These are phyloP conservation scores for Camelina hispida DNA, from an alignment of 345 rosid species.

Conservation along the genomic window DNA sequence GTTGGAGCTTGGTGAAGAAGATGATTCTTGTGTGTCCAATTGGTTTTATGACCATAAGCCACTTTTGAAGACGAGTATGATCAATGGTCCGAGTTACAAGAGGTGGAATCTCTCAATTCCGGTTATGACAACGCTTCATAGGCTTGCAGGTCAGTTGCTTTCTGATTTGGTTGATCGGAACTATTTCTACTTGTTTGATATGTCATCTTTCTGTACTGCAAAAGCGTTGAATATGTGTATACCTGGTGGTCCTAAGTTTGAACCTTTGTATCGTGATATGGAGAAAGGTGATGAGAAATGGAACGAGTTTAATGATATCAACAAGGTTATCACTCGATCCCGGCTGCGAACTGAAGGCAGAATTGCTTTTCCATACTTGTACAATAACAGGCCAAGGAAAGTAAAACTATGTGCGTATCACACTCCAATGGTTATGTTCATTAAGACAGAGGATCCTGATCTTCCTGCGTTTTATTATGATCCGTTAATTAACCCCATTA, in stretches of 20 bases:
- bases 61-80: conserved; percentile 80
- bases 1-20: conserved; percentile 82
- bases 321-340: too few relatives aligned
- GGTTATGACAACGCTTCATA: conserved; percentile 88
- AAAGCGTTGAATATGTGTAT: conserved; percentile 96
- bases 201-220: conserved; percentile 93
- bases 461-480: too few relatives aligned
- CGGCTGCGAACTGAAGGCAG: too few relatives aligned
- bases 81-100: conserved; percentile 89
- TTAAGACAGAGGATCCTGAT: too few relatives aligned
- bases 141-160: conserved; percentile 94
- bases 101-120: conserved; percentile 97
- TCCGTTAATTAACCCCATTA: too few relatives aligned
- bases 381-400: too few relatives aligned
- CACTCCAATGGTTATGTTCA: too few relatives aligned
- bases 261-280: too few relatives aligned
- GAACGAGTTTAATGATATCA: too few relatives aligned
- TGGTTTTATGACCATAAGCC: conserved; percentile 92
- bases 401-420: too few relatives aligned
- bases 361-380: too few relatives aligned
- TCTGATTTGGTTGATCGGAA: conserved; percentile 88
- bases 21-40: conserved; percentile 80
- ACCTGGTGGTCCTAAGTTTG: conserved; percentile 53
- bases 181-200: conserved; percentile 90
- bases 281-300: too few relatives aligned